Percentiles rank a stretch among this genome's conserved stretches.
phyloP scores from a whole-genome alignment of 164 flowering plant species.

The Amborella trichopoda region DNA sequence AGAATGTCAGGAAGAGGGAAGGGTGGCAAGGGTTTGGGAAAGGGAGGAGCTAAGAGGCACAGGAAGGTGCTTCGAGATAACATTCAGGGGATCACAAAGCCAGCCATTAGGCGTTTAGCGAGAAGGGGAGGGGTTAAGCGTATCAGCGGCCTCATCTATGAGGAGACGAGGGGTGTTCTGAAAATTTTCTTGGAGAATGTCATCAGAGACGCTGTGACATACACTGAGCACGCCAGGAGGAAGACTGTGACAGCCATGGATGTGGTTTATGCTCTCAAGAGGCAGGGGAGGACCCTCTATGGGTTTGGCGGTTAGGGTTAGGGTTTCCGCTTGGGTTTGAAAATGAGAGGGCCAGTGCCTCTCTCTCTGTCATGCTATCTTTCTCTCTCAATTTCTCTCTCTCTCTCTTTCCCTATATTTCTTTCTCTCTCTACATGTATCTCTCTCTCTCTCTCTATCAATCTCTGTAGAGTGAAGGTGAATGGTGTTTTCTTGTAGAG shows the following conservation, averaged over 20 bases:
- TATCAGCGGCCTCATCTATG: slow-evolving; percentile 17
- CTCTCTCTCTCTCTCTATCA: too few relatives aligned
- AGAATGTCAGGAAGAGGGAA: slow-evolving; percentile 19
- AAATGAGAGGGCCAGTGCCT: too few relatives aligned
- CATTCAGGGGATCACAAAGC: slow-evolving; percentile 23
- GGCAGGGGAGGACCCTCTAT: slow-evolving; percentile 21
- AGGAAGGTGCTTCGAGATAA: slow-evolving; percentile 18
- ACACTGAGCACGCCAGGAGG: slow-evolving; percentile 18
- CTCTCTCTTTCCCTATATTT: too few relatives aligned
- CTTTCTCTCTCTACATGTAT: too few relatives aligned
- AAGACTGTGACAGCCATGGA: slow-evolving; percentile 23
- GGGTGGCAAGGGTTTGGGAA: slow-evolving; percentile 23
- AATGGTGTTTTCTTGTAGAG: too few relatives aligned
- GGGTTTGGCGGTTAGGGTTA: slow-evolving; percentile 16
- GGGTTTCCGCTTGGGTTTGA: too few relatives aligned
- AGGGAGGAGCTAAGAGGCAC: slow-evolving; percentile 23
- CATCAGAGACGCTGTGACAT: slow-evolving; percentile 17
- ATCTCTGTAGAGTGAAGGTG: too few relatives aligned
- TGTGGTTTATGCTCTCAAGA: slow-evolving; percentile 17
- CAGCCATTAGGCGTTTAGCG: slow-evolving; percentile 16
- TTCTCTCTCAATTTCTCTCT: too few relatives aligned
- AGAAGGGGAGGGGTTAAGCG: slow-evolving; percentile 17
- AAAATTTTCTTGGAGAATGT: slow-evolving; percentile 20
- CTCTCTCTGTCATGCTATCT: too few relatives aligned
- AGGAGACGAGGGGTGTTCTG: slow-evolving; percentile 18